Conservation (phyloP, 2,329 filamentous ascomycete species). For the Aureobasidium sp. region DNA sequence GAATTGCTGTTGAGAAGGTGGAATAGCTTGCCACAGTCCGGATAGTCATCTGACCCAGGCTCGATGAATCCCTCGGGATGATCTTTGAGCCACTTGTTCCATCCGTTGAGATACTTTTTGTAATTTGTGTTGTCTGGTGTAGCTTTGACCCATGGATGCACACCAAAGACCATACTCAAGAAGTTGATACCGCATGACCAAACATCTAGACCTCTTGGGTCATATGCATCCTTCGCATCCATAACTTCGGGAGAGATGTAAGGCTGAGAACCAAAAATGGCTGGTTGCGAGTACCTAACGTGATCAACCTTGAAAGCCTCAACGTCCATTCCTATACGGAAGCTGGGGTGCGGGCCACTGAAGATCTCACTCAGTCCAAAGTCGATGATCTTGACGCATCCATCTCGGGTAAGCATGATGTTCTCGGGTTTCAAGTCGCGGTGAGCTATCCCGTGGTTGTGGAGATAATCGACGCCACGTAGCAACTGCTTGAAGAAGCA, state of each 20-base stretch:
- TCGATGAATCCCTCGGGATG: slow-evolving; percentile 44
- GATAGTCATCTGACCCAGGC: slow-evolving; percentile 44
- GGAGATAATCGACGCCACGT: slow-evolving; percentile 74
- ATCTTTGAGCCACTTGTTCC: slow-evolving; percentile 59
- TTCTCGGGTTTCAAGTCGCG: slow-evolving; percentile 90
- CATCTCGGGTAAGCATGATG: slow-evolving; percentile 67
- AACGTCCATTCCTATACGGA: slow-evolving; percentile 66
- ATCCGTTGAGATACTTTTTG: slow-evolving; percentile 57
- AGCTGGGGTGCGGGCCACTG: slow-evolving; percentile 69
- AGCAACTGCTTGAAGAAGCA: slow-evolving; percentile 88
- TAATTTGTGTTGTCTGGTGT: slow-evolving; percentile 51
- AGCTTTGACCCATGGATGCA: slow-evolving; percentile 67
- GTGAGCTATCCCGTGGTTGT: slow-evolving; percentile 78
- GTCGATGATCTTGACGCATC: slow-evolving; percentile 83
- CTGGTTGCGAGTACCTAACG: slow-evolving; percentile 65
- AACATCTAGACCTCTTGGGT: slow-evolving; percentile 73
- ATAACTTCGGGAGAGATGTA: slow-evolving; percentile 86
- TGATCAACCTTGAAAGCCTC: slow-evolving; percentile 51
- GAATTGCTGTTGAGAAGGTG: slow-evolving; percentile 57
- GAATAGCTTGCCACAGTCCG: slow-evolving; percentile 60
- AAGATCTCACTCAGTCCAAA: slow-evolving; percentile 89
- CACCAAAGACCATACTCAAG: slow-evolving; percentile 66
- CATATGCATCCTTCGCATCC: slow-evolving; percentile 58
- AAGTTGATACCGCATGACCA: slow-evolving; percentile 83
- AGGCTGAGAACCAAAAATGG: slow-evolving; percentile 76